A percentile compares a stretch with the other conserved stretches of the same genome.
phyloP scores from a whole-genome alignment of 768 basidiomycete species.

The Lentinula boryana region DNA sequence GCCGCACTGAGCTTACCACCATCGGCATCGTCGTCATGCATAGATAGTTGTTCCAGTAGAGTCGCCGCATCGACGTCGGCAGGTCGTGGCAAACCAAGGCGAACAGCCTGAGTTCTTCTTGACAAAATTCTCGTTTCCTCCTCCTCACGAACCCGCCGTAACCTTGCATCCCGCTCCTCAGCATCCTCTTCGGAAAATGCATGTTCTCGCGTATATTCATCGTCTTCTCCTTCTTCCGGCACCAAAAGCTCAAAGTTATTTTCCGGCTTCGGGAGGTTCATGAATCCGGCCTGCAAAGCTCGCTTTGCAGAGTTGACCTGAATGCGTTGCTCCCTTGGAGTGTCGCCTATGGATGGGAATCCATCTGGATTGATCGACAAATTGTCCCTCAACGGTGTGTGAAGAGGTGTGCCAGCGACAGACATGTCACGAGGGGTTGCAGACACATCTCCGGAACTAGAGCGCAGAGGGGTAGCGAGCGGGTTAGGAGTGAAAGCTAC shows the following conservation, averaged over 20 bases:
- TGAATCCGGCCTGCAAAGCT: conserved; percentile 76
- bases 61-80: conserved; percentile 68
- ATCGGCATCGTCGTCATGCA: conserved; percentile 40
- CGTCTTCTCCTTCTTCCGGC: conserved; percentile 73
- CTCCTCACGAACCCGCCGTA: conserved; percentile 61
- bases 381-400: conserved; percentile 92
- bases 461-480: conserved; percentile 75
- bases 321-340: conserved; percentile 72
- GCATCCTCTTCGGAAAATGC: conserved; percentile 75
- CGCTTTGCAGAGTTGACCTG: conserved; percentile 62
- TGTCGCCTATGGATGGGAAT: conserved; percentile 49
- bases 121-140: conserved; percentile 79
- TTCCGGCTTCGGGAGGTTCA: conserved; percentile 83
- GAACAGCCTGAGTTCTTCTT: conserved; percentile 74
- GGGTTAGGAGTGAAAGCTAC: conserved; percentile 95
- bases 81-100: conserved; percentile 80
- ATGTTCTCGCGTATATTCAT: conserved; percentile 16
- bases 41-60: conserved; percentile 54
- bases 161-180: conserved; percentile 79
- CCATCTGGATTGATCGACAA: conserved; percentile 81
- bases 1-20: conserved; percentile 37
- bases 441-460: conserved; percentile 37
- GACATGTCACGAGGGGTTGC: conserved; percentile 47
- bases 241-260: conserved; percentile 96
- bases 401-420: conserved; percentile 68